phyloP scores from a whole-genome alignment of 768 basidiomycete species.

The Trametes cubensis region DNA sequence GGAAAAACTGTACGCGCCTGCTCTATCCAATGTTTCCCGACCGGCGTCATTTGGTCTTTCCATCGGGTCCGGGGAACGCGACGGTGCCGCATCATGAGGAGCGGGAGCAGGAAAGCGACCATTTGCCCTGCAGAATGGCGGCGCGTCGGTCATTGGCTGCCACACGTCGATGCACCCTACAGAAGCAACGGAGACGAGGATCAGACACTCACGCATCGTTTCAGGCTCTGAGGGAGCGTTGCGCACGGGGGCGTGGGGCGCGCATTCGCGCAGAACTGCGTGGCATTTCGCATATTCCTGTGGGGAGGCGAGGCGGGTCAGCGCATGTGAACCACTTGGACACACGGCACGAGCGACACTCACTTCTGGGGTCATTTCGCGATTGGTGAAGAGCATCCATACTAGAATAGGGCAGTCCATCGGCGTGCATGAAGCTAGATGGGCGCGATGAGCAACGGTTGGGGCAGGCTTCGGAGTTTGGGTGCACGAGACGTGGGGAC shows the following conservation, averaged over 20 bases:
- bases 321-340: not conserved
- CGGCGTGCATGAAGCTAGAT: conserved; percentile 22
- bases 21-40: conserved; percentile 83
- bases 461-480: not conserved
- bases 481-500: not conserved
- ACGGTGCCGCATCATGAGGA: conserved; percentile 85
- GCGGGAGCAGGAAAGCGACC: conserved; percentile 73
- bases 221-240: conserved; percentile 63
- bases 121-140: conserved; percentile 53
- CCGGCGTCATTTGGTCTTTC: conserved; percentile 60
- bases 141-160: conserved; percentile 19
- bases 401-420: conserved; percentile 72
- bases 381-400: conserved; percentile 80
- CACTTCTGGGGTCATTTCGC: conserved; percentile 70
- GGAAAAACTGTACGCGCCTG: conserved; percentile 49
- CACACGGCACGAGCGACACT: conserved; percentile 23
- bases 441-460: conserved; percentile 7
- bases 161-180: not conserved
- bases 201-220: conserved; percentile 59
- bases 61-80: conserved; percentile 77
- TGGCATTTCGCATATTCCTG: conserved; percentile 78
- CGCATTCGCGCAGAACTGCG: conserved; percentile 60
- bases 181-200: not conserved
- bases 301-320: conserved; percentile 11
- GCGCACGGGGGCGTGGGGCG: conserved; percentile 55